These are phyloP conservation scores for Pseudopediastrum boryanum DNA, from an alignment of 139 green algal species.

Conservation along the genomic window DNA sequence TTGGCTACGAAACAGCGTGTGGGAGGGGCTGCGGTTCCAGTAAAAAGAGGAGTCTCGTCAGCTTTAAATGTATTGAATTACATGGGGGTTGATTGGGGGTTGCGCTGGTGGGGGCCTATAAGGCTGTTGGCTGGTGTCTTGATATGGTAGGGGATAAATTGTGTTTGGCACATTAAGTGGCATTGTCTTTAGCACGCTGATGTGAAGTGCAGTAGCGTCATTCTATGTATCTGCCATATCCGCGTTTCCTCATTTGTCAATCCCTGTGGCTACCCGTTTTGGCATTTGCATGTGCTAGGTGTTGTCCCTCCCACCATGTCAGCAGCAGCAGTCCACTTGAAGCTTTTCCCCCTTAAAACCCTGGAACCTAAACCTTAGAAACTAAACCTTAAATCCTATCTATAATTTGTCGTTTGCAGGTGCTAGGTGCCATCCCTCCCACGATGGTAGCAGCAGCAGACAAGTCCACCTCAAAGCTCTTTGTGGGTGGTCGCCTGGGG, in stretches of 20 bases:
- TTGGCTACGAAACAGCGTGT: conserved; percentile 96
- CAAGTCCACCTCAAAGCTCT: conserved; percentile 45
- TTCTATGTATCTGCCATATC: too few species aligned
- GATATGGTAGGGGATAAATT: too few species aligned
- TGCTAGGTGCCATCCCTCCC: conserved; percentile 78
- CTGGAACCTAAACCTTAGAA: background rate
- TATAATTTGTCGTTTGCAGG: conserved; percentile 26
- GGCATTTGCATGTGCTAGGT: background rate
- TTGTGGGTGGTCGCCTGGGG: conserved; percentile 52
- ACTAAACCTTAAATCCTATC: background rate
- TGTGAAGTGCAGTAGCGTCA: too few species aligned
- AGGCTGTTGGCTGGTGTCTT: too few species aligned
- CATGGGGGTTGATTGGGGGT: too few species aligned
- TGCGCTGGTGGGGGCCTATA: too few species aligned
- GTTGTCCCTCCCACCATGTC: too few species aligned
- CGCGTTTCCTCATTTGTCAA: background rate
- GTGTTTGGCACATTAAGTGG: too few species aligned
- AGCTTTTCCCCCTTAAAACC: background rate
- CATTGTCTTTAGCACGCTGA: too few species aligned
- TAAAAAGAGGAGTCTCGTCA: too few species aligned
- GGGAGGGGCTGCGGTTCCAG: too few species aligned
- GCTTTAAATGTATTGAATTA: too few species aligned
- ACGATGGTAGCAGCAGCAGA: conserved; percentile 44
- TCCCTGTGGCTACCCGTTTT: background rate
- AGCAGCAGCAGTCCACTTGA: background rate